Evolutionary conservation across 2,329 filamentous ascomycete genomes (phyloP), one percentile per base, ranked within the genome.

Genomic region (Sporothrix phasma): DNA sequence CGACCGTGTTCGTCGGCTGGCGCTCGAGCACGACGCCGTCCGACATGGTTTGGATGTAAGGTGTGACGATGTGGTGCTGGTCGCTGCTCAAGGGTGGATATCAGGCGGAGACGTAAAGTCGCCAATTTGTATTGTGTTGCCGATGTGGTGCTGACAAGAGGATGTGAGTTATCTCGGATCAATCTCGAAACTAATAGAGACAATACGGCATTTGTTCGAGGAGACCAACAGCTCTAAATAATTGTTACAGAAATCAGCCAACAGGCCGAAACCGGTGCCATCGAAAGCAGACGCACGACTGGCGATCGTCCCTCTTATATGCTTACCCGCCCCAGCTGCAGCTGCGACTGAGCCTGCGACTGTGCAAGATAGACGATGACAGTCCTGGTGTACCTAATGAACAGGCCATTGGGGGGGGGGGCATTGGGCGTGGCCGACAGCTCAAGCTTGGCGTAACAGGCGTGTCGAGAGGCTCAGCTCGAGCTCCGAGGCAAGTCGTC

Each of bases 1-100:
- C 69, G 62, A 67, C 69, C 17, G 66, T 67, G 56, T 69, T 69
- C 17, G 72, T 70, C 17, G 68, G 39, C 34, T 67, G 67, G 19
- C 66, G 70, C 65, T 75, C 73, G 13, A 68, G 45, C 10, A 64
- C 65, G 4, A 69, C 66, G 11, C 70, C 67, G 11, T 71, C 71
- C 3, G 64, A 65, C 68, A 68, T 69, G 5, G 59, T n/a, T n/a
- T n/a, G n/a, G n/a, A n/a, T n/a, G n/a, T n/a, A n/a, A n/a, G n/a
- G n/a, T n/a, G n/a, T n/a, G n/a, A n/a, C n/a, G n/a, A n/a, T n/a
- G n/a, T n/a, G n/a, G n/a, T n/a, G n/a, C n/a, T n/a, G n/a, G n/a
- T n/a, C n/a, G n/a, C n/a, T n/a, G n/a, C n/a, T n/a, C n/a, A n/a
- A n/a, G n/a, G n/a, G n/a, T n/a, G n/a, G n/a, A n/a, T n/a, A n/a